Conservation (phyloP, 129 eudicot species). For the Lactuca saligna region DNA sequence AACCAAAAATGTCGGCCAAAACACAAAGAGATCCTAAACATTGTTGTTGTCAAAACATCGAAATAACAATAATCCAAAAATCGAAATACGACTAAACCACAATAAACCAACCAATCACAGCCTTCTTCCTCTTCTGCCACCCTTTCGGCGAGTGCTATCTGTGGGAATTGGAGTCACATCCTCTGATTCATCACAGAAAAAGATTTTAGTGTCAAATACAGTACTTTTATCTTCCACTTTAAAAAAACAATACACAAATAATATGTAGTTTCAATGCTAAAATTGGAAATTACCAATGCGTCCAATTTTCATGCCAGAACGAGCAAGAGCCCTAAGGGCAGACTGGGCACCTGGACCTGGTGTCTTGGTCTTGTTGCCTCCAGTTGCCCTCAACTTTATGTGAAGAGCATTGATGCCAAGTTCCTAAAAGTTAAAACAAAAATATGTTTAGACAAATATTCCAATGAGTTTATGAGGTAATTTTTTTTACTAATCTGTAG, state of each 20-base stretch:
- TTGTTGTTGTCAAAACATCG: neutral
- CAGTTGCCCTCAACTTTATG: slow-evolving; percentile 58
- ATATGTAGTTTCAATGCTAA: no score
- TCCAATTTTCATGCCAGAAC: slow-evolving; percentile 57
- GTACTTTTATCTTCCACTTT: no score
- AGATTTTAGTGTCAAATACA: no score
- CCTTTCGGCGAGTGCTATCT: slow-evolving; percentile 56
- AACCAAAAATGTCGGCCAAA: neutral
- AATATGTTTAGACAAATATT: no score
- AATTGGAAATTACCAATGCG: slow-evolving; percentile 35
- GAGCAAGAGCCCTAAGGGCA: slow-evolving; percentile 63
- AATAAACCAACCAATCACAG: slow-evolving; percentile 18
- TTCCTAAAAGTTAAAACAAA: slow-evolving; percentile 22
- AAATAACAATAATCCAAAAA: neutral
- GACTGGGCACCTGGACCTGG: slow-evolving; percentile 72
- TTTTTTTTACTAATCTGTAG: no score
- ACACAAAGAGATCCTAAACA: slow-evolving; percentile 1
- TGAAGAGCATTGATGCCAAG: slow-evolving; percentile 63
- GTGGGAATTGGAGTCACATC: slow-evolving; percentile 61
- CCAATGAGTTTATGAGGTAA: no score
- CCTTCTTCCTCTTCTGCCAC: slow-evolving; percentile 64
- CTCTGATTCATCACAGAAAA: slow-evolving; percentile 30
- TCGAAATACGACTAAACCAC: neutral
- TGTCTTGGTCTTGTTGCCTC: slow-evolving; percentile 59
- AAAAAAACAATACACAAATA: no score